These are phyloP conservation scores for Populus hybrid DNA, from an alignment of 441 rosid species.

Conservation along the genomic window DNA sequence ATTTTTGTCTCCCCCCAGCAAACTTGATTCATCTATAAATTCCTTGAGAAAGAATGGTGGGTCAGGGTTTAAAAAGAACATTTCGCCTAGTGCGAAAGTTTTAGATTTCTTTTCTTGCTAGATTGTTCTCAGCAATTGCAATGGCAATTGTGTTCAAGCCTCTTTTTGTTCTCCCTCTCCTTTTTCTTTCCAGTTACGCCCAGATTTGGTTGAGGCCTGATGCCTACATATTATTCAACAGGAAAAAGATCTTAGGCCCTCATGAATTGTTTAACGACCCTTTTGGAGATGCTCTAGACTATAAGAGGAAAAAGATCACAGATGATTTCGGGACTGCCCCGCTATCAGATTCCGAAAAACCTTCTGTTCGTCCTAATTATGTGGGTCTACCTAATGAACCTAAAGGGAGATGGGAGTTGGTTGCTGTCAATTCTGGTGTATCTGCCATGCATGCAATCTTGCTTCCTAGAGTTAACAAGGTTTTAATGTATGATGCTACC, in stretches of 20 bases:
- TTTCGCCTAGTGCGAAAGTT: neutral
- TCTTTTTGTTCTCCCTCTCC: conserved; percentile 3
- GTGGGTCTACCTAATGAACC: neutral
- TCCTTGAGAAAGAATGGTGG: neutral
- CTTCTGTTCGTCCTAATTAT: neutral
- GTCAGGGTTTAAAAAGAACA: neutral
- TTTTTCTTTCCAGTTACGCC: conserved; percentile 8
- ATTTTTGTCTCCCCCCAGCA: neutral
- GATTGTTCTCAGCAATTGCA: neutral
- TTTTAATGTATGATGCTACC: conserved; percentile 72
- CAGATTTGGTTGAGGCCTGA: neutral
- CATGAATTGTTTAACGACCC: conserved; percentile 32
- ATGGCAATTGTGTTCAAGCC: conserved; percentile 1
- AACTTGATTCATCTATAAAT: conserved; percentile 7
- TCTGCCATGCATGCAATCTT: conserved; percentile 66
- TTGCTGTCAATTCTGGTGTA: conserved; percentile 52
- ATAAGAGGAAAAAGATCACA: neutral
- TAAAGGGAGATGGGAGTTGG: conserved; percentile 52
- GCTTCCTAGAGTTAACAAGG: conserved; percentile 56
- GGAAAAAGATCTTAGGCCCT: conserved; percentile 16
- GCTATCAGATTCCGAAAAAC: neutral
- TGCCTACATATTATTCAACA: neutral
- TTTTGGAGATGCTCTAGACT: conserved; percentile 28
- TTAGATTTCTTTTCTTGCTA: neutral
- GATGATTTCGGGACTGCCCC: conserved; percentile 17